These are phyloP conservation scores for Daldinia decipiens DNA, from an alignment of 495 filamentous ascomycete genomes.

Conservation along the genomic window DNA sequence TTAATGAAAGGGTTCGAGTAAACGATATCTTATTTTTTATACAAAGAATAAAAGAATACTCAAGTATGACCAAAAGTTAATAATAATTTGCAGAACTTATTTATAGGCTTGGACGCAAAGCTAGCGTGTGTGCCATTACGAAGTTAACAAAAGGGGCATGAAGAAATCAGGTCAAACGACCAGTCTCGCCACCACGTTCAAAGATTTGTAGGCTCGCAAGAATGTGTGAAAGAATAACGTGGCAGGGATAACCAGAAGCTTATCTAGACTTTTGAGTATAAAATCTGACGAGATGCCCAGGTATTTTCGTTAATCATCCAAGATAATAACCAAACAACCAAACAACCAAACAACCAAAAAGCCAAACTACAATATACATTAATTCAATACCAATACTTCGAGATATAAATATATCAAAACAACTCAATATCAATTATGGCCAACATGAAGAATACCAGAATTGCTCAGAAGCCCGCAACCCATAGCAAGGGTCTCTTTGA, in stretches of 20 bases:
- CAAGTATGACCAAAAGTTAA: background rate
- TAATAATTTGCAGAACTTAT: background rate
- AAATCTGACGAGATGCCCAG: background rate
- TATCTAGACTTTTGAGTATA: background rate
- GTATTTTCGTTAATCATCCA: background rate
- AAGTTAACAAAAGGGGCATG: background rate
- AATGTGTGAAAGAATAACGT: background rate
- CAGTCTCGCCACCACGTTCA: background rate
- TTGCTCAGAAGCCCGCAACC: constrained; percentile 24
- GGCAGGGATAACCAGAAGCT: background rate
- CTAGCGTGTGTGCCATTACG: background rate
- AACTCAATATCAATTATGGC: constrained; percentile 17
- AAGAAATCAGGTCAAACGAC: background rate
- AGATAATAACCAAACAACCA: background rate
- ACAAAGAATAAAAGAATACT: background rate
- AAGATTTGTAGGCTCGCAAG: background rate
- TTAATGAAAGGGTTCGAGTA: background rate
- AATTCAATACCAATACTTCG: background rate
- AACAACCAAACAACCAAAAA: background rate
- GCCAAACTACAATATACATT: background rate
- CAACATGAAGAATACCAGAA: constrained; percentile 26
- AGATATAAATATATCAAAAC: background rate
- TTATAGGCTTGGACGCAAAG: background rate
- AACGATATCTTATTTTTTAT: background rate
- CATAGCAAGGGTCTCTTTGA: constrained; percentile 41